A percentile compares a stretch with the other conserved stretches of the same genome.
Evolutionary conservation across 768 basidiomycete genomes (phyloP).

Genomic region (Clitopilus passeckerianus): DNA sequence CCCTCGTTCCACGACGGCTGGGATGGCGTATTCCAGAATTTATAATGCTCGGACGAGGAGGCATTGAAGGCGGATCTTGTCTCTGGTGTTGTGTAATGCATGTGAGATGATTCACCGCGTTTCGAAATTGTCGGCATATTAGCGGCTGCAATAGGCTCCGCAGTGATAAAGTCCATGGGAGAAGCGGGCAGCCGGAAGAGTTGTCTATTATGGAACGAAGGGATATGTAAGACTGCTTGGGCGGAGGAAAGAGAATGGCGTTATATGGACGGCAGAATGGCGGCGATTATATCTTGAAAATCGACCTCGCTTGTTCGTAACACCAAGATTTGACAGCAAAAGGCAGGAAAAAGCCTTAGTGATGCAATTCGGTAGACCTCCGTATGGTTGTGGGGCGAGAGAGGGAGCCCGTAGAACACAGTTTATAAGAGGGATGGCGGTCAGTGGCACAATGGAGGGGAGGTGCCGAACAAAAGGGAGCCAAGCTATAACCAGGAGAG

Average conservation of each 20-base stretch:
- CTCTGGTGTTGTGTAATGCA: slow-evolving; percentile 4
- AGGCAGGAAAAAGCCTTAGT: not conserved
- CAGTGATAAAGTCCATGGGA: slow-evolving; percentile 3
- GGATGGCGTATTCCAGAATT: slow-evolving; percentile 6
- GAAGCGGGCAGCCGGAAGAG: not conserved
- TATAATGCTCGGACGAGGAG: slow-evolving; percentile 4
- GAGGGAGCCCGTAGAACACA: not conserved
- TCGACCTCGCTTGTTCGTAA: not conserved
- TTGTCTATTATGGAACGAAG: not conserved
- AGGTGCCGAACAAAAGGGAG: not conserved
- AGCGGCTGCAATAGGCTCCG: slow-evolving; percentile 8
- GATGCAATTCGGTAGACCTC: not conserved
- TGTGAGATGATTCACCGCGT: slow-evolving; percentile 13
- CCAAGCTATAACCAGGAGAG: not conserved
- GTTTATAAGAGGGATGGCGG: not conserved
- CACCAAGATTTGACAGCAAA: not conserved
- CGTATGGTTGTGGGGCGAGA: not conserved
- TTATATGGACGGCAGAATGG: not conserved
- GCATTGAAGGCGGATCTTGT: slow-evolving; percentile 9
- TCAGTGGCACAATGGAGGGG: not conserved
- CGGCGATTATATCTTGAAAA: not conserved
- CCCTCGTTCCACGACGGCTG: not conserved
- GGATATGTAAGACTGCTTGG: not conserved
- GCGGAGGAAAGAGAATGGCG: not conserved
- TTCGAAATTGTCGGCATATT: slow-evolving; percentile 15